Evolutionary conservation across 768 basidiomycete species (phyloP), one percentile per base, ranked within the genome.

Genomic region (Erythrobasidium yunnanense): DNA sequence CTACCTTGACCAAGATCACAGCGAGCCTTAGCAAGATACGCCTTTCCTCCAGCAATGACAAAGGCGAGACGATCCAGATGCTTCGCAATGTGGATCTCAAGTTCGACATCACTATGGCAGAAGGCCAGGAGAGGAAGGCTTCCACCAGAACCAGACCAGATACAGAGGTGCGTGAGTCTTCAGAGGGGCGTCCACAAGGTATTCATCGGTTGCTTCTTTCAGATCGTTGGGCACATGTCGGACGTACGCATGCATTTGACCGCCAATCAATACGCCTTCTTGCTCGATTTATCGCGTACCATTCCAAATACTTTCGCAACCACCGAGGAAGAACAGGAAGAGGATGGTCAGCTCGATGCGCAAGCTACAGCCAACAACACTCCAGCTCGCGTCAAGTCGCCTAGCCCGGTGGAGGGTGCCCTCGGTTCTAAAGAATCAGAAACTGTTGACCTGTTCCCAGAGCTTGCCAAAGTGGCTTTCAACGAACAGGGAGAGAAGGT

Each of bases 11-110:
- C 71, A 85, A 79, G 57, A 86, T 84, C 52, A 78, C 79, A 2
- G 92, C 92, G 18, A 85, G 85, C 69, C 80, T 99, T 38, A 81
- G 79, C 42, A 90, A 91, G 17, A 85, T 97, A 32, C 87, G 87
- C 71, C 81, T 97, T 29, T 80, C 85, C 15, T 92, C 91, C 20
- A 82, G 80, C 42, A 77, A 80, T 15, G 81, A 78, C 47, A 72
- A 80, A 67, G 68, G 78, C 13, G 80, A 82, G 18, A 78, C 76
- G 0, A 80, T 97, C 65, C 90, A 88, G 76, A 89, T 99, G 71
- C 86, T 99, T 33, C 89, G 95, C 70, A 87, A 93, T 72, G 90
- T 95, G 51, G 80, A 86, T 66, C 80, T 96, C 66, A 78, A 77
- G 2, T 82, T 86, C 7, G 81, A 85, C 25, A 76, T 91, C 55